phyloP scores from a whole-genome alignment of 139 green algal genomes.

The Picochlorum sp. region DNA sequence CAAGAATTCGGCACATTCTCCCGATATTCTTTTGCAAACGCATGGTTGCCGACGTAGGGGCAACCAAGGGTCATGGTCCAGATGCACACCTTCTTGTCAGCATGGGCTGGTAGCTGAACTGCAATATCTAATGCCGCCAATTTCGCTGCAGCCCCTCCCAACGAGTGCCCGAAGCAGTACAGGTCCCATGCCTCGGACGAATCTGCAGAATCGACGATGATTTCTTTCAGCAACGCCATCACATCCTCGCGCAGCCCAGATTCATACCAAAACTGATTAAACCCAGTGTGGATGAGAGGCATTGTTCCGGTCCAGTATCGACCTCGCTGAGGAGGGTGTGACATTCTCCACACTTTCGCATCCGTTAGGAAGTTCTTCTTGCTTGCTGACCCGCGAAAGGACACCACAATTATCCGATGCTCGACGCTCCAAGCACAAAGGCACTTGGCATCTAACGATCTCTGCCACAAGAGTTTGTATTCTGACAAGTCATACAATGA shows the following conservation, averaged over 20 bases:
- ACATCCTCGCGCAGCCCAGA: conserved; percentile 6
- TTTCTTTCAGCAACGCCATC: conserved; percentile 3
- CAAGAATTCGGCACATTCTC: conserved; percentile 11
- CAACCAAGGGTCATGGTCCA: conserved; percentile 35
- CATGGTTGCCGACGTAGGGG: conserved; percentile 41
- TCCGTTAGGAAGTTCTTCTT: neutral
- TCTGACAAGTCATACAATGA: neutral
- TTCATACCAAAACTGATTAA: conserved; percentile 8
- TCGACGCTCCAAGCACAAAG: neutral
- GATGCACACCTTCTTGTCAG: neutral
- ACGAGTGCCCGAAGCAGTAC: conserved; percentile 1
- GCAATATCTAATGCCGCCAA: neutral
- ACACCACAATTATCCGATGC: neutral
- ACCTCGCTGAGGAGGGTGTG: conserved; percentile 26
- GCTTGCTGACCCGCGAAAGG: neutral
- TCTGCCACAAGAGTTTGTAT: neutral
- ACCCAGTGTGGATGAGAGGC: conserved; percentile 25
- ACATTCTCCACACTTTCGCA: neutral
- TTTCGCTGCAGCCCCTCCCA: neutral
- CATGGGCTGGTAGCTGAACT: too few species aligned
- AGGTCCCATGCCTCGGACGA: neutral
- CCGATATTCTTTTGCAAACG: conserved; percentile 36
- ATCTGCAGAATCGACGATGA: neutral
- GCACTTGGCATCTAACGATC: neutral
- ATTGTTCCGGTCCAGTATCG: conserved; percentile 1